Evolutionary conservation across 208 protist genomes (phyloP), one percentile per base, ranked within the genome.

Genomic region (Phytomonas francai): DNA sequence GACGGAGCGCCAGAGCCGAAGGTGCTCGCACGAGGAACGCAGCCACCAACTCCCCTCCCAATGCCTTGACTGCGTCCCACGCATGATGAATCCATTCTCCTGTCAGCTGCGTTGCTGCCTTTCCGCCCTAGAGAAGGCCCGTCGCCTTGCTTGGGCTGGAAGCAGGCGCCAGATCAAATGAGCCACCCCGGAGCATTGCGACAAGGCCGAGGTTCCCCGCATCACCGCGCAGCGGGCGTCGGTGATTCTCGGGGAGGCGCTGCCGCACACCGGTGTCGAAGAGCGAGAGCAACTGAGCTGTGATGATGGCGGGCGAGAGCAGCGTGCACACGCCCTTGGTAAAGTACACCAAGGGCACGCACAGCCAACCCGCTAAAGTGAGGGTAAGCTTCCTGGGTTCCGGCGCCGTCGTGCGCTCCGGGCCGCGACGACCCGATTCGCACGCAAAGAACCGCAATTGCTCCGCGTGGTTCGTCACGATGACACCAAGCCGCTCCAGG

Each of bases 381-480:
- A 89, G 71, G 30, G 92, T 69, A 29, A 88, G 49, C 31, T 78
- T 84, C 62, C 76, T 70, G 56, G 79, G 65, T 36, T 68, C 60
- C 32, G 28, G 59, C 4, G 59, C 36, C 33, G 57, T 33, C 4
- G 31, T 42, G 3, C 65, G 67, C 2, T 33, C 51, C 4, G 70
- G 67, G 63, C 78, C 74, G 25, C 77, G 80, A 39, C 75, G 77
- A 22, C 66, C 81, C 0, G 83, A 83, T 67, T 92, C 89, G 16
- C 77, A 78, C 16, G 81, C 89, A 63, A 92, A 92, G 32, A 92
- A 74, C 12, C 89, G 84, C 36, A 95, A 78, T 73, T 92, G 86
- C 71, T 95, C 89, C 4, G 84, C 91, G 74, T 95, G 89, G 65
- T 91, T 85, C 8, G 89, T 76, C 0, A 95, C 83, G 56, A 92